Evolutionary conservation across 1,284 basidiomycete species (phyloP).

Genomic region (Trichosporon asahii): DNA sequence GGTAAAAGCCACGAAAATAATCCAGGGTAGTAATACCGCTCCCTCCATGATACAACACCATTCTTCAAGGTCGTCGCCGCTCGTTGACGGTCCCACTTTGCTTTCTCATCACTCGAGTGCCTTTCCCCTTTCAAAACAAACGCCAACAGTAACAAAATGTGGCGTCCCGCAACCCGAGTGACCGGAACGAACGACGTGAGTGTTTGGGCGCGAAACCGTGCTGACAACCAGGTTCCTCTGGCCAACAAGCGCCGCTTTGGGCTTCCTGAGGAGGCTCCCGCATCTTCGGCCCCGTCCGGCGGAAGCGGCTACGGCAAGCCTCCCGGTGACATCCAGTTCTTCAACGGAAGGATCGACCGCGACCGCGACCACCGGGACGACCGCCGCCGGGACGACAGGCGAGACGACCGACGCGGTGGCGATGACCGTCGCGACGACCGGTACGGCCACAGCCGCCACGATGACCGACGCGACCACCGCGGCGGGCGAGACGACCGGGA

Average conservation of each 20-base stretch:
- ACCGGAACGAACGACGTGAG: slow-evolving; percentile 54
- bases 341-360: slow-evolving; percentile 46
- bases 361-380: slow-evolving; percentile 25
- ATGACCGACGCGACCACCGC: slow-evolving; percentile 25
- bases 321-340: slow-evolving; percentile 44
- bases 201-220: slow-evolving; percentile 8
- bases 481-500: slow-evolving; percentile 24
- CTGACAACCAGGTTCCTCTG: slow-evolving; percentile 47
- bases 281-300: slow-evolving; percentile 53
- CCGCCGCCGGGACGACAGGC: slow-evolving; percentile 16
- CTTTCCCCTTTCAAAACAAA: not conserved
- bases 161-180: slow-evolving; percentile 69
- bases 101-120: not conserved
- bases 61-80: slow-evolving; percentile 1
- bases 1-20: slow-evolving; percentile 8
- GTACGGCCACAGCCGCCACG: slow-evolving; percentile 21
- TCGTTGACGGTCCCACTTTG: not conserved
- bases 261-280: slow-evolving; percentile 61
- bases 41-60: not conserved
- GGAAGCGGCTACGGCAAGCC: slow-evolving; percentile 54
- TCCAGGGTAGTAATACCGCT: not conserved
- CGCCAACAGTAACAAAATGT: slow-evolving; percentile 58
- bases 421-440: slow-evolving; percentile 24
- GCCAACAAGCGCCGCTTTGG: slow-evolving; percentile 84
- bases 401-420: slow-evolving; percentile 26